Evolutionary conservation across 148 eudicot species (phyloP).

Genomic region (Rhododendron griersonianum): DNA sequence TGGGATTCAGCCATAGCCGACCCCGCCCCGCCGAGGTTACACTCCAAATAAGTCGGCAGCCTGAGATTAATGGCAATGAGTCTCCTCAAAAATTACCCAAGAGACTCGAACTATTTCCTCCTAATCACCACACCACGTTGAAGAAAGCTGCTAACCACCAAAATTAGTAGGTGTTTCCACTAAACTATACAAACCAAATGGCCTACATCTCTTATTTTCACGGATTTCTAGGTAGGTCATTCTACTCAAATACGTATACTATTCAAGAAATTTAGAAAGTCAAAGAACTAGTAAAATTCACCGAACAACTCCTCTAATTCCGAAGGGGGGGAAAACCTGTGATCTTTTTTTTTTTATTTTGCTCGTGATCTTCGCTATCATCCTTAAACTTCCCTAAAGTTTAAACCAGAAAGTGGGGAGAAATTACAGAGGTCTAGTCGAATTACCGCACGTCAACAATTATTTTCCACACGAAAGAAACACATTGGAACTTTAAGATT

Average conservation of each 20-base stretch:
- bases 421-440: not conserved
- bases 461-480: too few relatives aligned
- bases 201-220: too few relatives aligned
- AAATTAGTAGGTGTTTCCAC: not conserved
- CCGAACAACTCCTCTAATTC: not conserved
- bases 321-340: not conserved
- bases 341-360: not conserved
- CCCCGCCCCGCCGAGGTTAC: not conserved
- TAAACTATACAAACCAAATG: too few relatives aligned
- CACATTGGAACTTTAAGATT: not conserved
- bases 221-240: too few relatives aligned
- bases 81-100: not conserved
- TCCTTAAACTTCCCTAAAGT: not conserved
- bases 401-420: not conserved
- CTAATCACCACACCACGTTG: not conserved
- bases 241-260: not conserved
- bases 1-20: not conserved
- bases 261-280: not conserved
- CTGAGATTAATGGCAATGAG: not conserved
- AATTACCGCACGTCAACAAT: not conserved
- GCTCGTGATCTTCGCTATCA: not conserved
- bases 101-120: not conserved
- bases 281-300: not conserved
- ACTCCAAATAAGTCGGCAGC: not conserved
- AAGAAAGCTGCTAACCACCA: not conserved